Evolutionary conservation across 2,329 filamentous ascomycete species (phyloP), one percentile per base, ranked within the genome.

Genomic region (Colletotrichum truncatum): DNA sequence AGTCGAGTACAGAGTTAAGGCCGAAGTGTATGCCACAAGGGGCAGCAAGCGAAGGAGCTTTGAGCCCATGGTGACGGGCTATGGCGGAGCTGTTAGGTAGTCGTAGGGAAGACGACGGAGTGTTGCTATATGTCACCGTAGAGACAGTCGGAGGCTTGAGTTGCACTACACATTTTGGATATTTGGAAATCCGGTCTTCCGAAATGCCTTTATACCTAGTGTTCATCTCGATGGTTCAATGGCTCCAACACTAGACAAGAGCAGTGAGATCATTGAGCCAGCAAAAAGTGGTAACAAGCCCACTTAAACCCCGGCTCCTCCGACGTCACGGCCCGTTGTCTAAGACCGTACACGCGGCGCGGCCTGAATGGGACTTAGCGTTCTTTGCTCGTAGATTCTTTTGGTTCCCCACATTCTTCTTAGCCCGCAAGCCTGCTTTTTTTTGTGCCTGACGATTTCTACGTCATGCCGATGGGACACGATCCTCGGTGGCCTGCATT

Each of bases 1-100:
- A 2, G 75, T 77, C 0, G 81, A 83, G 69, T 82, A 82, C 43
- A 83, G 74, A 0, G 74, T 41, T n/a, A 69, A 69, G 4, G 70
- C 69, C 14, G 69, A 68, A 43, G 54, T 52, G 26, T 14, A 54
- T 23, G 54, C 60, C 25, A 43, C 46, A 6, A 64, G 34, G 4
- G 61, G 45, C 36, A 60, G 55, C n/a, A 49, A 14, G 4, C 23
- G 48, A 21, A 65, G 26, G 48, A 65, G 48, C 32, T 34, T 61
- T 39, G 21, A 18, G 62, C 55, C 18, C 46, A 65, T 49, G 9
- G 26, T 28, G 41, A 32, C 26, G 59, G 34, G 59, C 59, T 52
- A 63, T 64, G 9, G 18, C 43, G 21, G 48, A 25, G 45, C 16
- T 41, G 18, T 61, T 38, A 12, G 16, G 43, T 18, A 36, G 34